A percentile compares a stretch with the other conserved stretches of the same genome.
Evolutionary conservation across 305 asterid species (phyloP).

Genomic region (Rubia balearica): DNA sequence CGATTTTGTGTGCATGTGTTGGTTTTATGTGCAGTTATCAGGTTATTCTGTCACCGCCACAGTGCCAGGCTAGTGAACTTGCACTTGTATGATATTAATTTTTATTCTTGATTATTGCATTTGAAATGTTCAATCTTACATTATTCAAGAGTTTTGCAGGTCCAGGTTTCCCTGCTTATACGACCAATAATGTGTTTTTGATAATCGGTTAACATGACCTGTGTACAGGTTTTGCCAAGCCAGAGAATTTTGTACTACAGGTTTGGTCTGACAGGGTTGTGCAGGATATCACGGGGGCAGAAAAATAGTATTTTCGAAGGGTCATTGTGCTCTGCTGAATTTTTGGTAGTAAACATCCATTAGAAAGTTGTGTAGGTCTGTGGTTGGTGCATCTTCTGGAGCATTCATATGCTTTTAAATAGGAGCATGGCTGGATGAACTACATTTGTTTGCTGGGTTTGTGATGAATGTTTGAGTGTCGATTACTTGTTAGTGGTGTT

Average conservation of each 20-base stretch:
- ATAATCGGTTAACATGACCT: conserved; percentile 41
- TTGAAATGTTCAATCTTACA: conserved; percentile 13
- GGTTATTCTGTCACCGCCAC: conserved; percentile 45
- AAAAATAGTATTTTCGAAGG: neutral
- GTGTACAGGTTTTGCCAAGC: conserved; percentile 58
- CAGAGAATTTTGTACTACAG: conserved; percentile 20
- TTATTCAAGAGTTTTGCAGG: conserved; percentile 71
- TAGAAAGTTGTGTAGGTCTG: neutral
- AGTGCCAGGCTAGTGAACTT: conserved; percentile 21
- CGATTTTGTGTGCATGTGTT: conserved; percentile 6
- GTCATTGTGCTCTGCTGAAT: neutral
- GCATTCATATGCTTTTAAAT: no score
- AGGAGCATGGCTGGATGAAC: no score
- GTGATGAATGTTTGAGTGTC: no score
- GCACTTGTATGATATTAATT: conserved; percentile 20
- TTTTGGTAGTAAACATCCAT: neutral
- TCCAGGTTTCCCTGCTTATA: conserved; percentile 69
- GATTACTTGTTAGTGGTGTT: no score
- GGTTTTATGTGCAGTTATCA: conserved; percentile 39
- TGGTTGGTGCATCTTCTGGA: no score
- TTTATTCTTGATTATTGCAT: neutral
- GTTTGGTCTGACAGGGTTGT: conserved; percentile 25
- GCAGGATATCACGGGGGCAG: conserved; percentile 26
- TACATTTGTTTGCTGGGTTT: no score
- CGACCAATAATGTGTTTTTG: conserved; percentile 31